A percentile compares a stretch with the other conserved stretches of the same genome.
Evolutionary conservation across 2,329 filamentous ascomycete species (phyloP).

Genomic region (Neoscytalidium dimidiatum): DNA sequence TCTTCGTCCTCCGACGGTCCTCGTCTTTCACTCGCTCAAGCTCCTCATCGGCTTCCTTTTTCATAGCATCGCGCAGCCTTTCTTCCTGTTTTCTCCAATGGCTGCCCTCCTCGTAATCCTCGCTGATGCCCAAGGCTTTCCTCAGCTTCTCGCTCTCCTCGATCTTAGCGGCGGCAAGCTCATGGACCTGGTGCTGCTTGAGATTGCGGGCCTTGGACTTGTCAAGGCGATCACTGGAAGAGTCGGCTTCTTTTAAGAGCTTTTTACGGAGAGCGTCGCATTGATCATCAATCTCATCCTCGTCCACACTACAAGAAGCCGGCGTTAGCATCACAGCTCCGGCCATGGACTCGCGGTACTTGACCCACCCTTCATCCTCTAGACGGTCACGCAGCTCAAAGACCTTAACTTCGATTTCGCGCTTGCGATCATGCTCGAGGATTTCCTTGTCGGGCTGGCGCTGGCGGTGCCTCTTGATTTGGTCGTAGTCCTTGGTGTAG

Average conservation of each 20-base stretch:
- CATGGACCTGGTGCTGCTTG: conserved; percentile 93
- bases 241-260: conserved; percentile 56
- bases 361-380: conserved; percentile 78
- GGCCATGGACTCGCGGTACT: not conserved
- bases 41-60: conserved; percentile 42
- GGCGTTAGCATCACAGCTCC: conserved; percentile 21
- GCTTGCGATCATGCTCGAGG: conserved; percentile 88
- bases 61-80: conserved; percentile 51
- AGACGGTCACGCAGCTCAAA: conserved; percentile 86
- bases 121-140: conserved; percentile 82
- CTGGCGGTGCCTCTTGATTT: conserved; percentile 72
- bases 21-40: conserved; percentile 19
- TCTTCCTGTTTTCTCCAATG: conserved; percentile 87
- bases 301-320: conserved; percentile 63
- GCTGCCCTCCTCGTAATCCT: conserved; percentile 80
- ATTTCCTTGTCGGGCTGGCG: conserved; percentile 90
- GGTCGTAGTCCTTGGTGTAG: conserved; percentile 71
- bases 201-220: conserved; percentile 57
- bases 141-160: conserved; percentile 89
- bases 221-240: conserved; percentile 29
- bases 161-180: conserved; percentile 93
- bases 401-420: conserved; percentile 89
- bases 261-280: conserved; percentile 68
- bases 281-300: conserved; percentile 85
- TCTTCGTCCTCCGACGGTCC: not conserved